These are phyloP conservation scores for Heterobasidion irregulare DNA, from an alignment of 1,284 basidiomycete species.

Conservation along the genomic window DNA sequence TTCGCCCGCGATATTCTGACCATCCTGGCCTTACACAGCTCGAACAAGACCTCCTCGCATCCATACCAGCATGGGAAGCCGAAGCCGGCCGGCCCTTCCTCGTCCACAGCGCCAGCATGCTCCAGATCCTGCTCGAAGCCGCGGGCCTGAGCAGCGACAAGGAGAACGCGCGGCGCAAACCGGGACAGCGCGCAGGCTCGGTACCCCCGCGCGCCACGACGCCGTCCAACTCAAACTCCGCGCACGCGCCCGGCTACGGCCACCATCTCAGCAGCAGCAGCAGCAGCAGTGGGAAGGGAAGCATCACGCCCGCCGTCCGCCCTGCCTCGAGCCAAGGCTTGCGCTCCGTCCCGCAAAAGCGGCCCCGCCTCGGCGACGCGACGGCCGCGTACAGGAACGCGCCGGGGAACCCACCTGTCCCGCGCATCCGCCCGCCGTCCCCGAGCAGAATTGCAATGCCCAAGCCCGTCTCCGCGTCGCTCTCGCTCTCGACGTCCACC, in stretches of 20 bases:
- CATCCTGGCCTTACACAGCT: conserved; percentile 39
- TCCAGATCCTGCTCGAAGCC: conserved; percentile 71
- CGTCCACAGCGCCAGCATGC: conserved; percentile 78
- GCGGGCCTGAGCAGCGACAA: conserved; percentile 53
- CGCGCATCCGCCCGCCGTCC: conserved; percentile 21
- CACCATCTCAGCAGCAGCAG: not conserved
- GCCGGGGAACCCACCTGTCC: conserved; percentile 7
- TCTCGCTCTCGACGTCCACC: conserved; percentile 1
- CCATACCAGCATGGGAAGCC: conserved; percentile 86
- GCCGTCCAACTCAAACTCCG: conserved; percentile 32
- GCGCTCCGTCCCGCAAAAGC: conserved; percentile 44
- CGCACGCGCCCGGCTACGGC: conserved; percentile 21
- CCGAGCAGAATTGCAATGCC: conserved; percentile 34
- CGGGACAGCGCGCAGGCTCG: conserved; percentile 31
- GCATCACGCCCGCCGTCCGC: conserved; percentile 53
- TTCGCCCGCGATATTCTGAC: not conserved
- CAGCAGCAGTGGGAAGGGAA: conserved; percentile 23
- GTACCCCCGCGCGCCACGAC: conserved; percentile 55
- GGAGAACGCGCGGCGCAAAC: conserved; percentile 41
- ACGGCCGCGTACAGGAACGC: conserved; percentile 5
- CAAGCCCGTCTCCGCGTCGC: conserved; percentile 4
- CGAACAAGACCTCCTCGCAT: conserved; percentile 77
- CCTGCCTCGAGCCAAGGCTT: conserved; percentile 35
- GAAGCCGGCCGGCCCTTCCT: conserved; percentile 73
- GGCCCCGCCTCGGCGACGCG: conserved; percentile 35